Base-by-base conservation (phyloP, 345 rosid species). In the Aethionema arabicum region DNA sequence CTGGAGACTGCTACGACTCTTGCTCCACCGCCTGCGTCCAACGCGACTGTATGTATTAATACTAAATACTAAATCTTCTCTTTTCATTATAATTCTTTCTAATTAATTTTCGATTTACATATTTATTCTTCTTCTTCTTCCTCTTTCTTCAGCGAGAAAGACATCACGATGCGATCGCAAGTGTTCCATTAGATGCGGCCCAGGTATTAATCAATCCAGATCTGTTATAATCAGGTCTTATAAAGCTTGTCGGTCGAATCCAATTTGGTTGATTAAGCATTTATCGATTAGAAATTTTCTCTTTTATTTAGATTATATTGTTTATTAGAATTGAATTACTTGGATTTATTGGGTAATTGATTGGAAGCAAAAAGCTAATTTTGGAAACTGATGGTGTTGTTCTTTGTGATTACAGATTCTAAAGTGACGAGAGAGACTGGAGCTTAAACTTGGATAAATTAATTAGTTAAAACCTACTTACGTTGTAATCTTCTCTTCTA, bases 21-120 rank as follows among this genome's bases (percentile, higher is more conserved):
- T 82, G 87, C 55, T 62, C 73, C 32, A 82, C 87, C 61, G 81
- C 16, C 27, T 82, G 87, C 55, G 80, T 78, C 55, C 79, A 78
- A 31, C 44, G 54, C 7, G 64, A 79, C 73, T 2, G 82, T 82
- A 32, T 38, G 73, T 66, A 21, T n/a, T 41, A 21, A 21, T 21
- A n/a, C n/a, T n/a, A n/a, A n/a, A n/a, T n/a, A n/a, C n/a, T 21
- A 21, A 21, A 1, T 45, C 37, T 30, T 43, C 46, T 41, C 38
- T 52, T 14, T n/a, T n/a, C n/a, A n/a, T n/a, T n/a, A n/a, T n/a
- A n/a, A n/a, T n/a, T 45, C 11, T 46, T 14, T 0, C 5, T 32
- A 1, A 21, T 21, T 56, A 4, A 5, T 37, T 29, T 10, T 0
- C 31, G 7, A 9, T 11, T 35, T 56, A 11, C 13, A 40, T 48